Percentiles rank a stretch among this genome's conserved stretches.
Conservation (phyloP, 1,139 yeast genomes). For the Yamadazyma spencermartinsiae region DNA sequence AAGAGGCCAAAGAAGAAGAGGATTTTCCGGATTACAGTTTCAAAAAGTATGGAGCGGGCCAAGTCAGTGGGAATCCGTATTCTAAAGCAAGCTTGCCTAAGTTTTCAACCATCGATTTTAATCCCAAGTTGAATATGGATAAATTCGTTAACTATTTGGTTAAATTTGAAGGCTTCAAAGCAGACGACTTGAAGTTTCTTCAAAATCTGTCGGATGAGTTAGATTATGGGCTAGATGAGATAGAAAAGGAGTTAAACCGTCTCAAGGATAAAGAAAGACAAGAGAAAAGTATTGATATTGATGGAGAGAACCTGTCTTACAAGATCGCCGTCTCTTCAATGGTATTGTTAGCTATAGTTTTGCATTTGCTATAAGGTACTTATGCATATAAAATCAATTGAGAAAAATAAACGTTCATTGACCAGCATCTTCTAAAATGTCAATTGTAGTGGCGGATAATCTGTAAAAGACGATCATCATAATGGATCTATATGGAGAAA, state of each 20-base stretch:
- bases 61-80: not conserved
- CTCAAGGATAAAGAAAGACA: slow-evolving; percentile 22
- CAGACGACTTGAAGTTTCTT: slow-evolving; percentile 30
- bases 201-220: slow-evolving; percentile 17
- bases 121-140: slow-evolving; percentile 19
- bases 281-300: slow-evolving; percentile 29
- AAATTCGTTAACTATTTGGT: slow-evolving; percentile 31
- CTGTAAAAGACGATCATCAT: slow-evolving; percentile 80
- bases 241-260: slow-evolving; percentile 37
- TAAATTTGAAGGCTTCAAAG: slow-evolving; percentile 30
- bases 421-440: slow-evolving; percentile 35
- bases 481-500: slow-evolving; percentile 66
- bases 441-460: slow-evolving; percentile 57
- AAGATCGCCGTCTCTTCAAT: not conserved
- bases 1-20: slow-evolving; percentile 13
- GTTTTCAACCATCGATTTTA: slow-evolving; percentile 2
- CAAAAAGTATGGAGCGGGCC: slow-evolving; percentile 9
- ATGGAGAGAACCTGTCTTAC: slow-evolving; percentile 29
- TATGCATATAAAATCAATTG: too few relatives aligned
- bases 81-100: not conserved
- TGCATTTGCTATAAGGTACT: not conserved
- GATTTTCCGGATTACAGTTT: slow-evolving; percentile 15
- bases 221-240: slow-evolving; percentile 40
- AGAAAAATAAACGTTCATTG: slow-evolving; percentile 30
- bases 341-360: not conserved